Evolutionary conservation across 805 yeast species (phyloP).

Genomic region (Pichia pseudocactophila): DNA sequence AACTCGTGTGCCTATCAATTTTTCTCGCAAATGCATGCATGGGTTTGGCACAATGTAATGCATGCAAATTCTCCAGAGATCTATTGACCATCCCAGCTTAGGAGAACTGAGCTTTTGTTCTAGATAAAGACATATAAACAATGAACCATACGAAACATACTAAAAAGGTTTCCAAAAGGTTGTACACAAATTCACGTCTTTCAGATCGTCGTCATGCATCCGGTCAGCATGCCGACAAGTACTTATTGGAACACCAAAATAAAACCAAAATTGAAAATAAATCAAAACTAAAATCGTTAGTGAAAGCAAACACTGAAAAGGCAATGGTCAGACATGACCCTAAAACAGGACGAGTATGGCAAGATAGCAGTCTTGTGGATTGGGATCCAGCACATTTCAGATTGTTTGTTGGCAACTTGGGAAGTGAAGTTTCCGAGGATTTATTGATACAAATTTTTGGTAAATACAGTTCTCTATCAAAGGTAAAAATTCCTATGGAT

Average conservation of each 20-base stretch:
- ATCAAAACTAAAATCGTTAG: not conserved
- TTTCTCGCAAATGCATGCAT: no score
- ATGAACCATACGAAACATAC: slow-evolving; percentile 2
- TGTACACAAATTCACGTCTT: slow-evolving; percentile 24
- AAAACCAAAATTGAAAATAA: not conserved
- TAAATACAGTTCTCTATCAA: slow-evolving; percentile 43
- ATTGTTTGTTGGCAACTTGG: slow-evolving; percentile 67
- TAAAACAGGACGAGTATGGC: slow-evolving; percentile 40
- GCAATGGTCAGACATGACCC: slow-evolving; percentile 35
- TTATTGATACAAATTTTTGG: slow-evolving; percentile 46
- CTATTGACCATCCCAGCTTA: no score
- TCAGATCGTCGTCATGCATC: slow-evolving; percentile 51
- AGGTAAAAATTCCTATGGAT: slow-evolving; percentile 54
- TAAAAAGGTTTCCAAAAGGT: slow-evolving; percentile 5
- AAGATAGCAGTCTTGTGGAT: slow-evolving; percentile 38
- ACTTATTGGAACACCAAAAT: not conserved
- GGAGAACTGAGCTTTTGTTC: no score
- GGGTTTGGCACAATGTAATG: no score
- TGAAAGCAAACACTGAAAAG: slow-evolving; percentile 4
- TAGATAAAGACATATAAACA: no score
- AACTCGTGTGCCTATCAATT: no score
- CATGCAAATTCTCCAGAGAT: no score
- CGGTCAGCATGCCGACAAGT: slow-evolving; percentile 20
- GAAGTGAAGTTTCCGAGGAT: slow-evolving; percentile 55
- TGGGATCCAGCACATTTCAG: slow-evolving; percentile 70